Base-by-base conservation (phyloP, 768 basidiomycete genomes). In the Pleurotus cornucopiae region DNA sequence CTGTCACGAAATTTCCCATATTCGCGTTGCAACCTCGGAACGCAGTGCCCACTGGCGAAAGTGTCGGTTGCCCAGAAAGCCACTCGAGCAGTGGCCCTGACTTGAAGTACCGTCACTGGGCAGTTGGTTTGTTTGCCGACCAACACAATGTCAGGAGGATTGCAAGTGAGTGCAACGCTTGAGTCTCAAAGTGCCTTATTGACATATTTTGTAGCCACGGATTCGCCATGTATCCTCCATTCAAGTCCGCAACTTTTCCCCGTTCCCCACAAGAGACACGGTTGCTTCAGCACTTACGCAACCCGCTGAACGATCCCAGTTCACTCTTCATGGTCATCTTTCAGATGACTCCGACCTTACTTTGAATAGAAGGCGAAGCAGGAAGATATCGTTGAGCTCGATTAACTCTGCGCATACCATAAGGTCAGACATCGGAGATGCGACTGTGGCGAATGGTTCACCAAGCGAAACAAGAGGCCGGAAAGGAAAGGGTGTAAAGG, bases 231-330 rank as follows among this genome's bases (percentile, higher is more conserved):
- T 92, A 57, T 77, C 81, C 56, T 76, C 82, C 43, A 73, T 93
- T 48, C 87, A 91, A 71, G 76, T 93, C 61, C 82, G 84, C 59
- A 93, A 93, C 66, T 73, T 93, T 38, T 88, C 91, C n/a, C 89
- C 88, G 1, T 92, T 90, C 67, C 90, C 90, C 34, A 82, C 82
- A 52, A 84, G 91, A 37, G 90, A 93, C 67, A 78, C 85, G 5
- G 77, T 90, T 59, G 84, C 90, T 16, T 87, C 88, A 20, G 88
- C 89, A 16, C 76, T 92, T 52, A 74, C 78, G 14, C 83, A 87
- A 63, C 87, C 89, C 9, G 76, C 81, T 7, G 80, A 83, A 63
- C 78, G 80, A 55, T 72, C 83, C 2, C 84, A 87, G 59, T 83
- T 84, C 60, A 80, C 76, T 1, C 65, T 77, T 6, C 71, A 79